Evolutionary conservation across 345 rosid genomes (phyloP).

Genomic region (Arabidopsis suecica): DNA sequence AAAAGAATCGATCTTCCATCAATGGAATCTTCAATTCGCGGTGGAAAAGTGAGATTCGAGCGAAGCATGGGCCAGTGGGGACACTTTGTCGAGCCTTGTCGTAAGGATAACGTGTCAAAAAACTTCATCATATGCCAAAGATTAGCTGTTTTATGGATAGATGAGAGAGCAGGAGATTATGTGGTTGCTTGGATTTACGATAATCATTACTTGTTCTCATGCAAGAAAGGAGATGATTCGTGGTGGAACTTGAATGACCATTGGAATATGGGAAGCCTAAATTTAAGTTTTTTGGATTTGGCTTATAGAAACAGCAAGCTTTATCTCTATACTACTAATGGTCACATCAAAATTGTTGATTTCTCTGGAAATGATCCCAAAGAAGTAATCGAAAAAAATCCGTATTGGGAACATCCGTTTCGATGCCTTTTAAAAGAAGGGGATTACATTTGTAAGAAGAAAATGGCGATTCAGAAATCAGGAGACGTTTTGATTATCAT

Average conservation of each 20-base stretch:
- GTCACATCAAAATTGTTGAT: too few relatives aligned
- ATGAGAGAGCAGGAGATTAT: not conserved
- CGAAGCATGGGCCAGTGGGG: not conserved
- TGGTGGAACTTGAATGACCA: not conserved
- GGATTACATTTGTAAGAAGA: too few relatives aligned
- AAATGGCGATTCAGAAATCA: not conserved
- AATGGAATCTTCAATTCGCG: not conserved
- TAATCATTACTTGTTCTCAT: not conserved
- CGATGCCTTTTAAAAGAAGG: too few relatives aligned
- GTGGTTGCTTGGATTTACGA: not conserved
- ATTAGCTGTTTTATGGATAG: not conserved
- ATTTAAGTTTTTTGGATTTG: not conserved
- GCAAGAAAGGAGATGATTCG: slow-evolving; percentile 6
- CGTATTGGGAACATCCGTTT: too few relatives aligned
- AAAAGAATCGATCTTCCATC: not conserved
- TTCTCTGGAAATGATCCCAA: too few relatives aligned
- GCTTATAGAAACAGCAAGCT: too few relatives aligned
- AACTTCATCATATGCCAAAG: not conserved
- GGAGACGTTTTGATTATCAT: too few relatives aligned
- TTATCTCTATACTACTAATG: too few relatives aligned
- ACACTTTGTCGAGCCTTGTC: not conserved
- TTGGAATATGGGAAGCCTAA: not conserved
- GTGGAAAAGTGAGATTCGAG: not conserved
- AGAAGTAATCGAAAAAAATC: too few relatives aligned
- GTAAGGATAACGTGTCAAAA: not conserved